Evolutionary conservation across 2,329 filamentous ascomycete species (phyloP), one percentile per base, ranked within the genome.

Genomic region (Pseudocercospora ulei): DNA sequence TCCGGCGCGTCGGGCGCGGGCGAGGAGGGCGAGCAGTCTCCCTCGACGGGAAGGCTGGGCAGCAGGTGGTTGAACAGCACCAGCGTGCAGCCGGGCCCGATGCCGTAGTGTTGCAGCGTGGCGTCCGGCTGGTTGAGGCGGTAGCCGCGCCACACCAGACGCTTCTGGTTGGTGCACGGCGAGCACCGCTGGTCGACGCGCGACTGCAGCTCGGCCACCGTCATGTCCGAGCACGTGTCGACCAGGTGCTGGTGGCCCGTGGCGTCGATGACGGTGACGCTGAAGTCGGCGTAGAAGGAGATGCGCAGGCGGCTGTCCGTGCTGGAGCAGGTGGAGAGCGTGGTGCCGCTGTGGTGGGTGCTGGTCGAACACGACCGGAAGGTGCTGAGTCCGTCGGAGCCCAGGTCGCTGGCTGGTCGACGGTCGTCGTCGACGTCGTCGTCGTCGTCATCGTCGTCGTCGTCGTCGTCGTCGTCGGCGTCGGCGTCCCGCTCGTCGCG

Each of bases 121-220:
- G 45, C 43, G 34, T 46, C 28, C 7, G 43, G 45, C 20, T 43
- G 45, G 29, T 48, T 44, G 7, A 48, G 23, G 11, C 43, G 23
- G 25, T 48, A 46, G 11, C 35, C 39, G 30, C 35, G 39, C 45
- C 45, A 48, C 1, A 41, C 38, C 11, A 48, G 24, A 12, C 43
- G 35, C 18, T 43, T 43, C 39, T 41, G 38, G 6, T 44, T 44
- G 4, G 31, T 29, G 4, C 29, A 17, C 17, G 41, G 27, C 6
- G 38, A 29, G 27, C 39, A 46, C 11, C 40, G 22, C n/a, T 41
- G 35, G 17, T 44, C 42, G 6, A 45, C 27, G 22, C 27, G 31
- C 5, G 34, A 14, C 31, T 41, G 27, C 5, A 48, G 27, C 24
- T 45, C 45, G 5, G 33, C 20, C 12, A 48, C 27, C 3, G 42